These are phyloP conservation scores for Penicillium italicum DNA, from an alignment of 2,329 filamentous ascomycete genomes.

Conservation along the genomic window DNA sequence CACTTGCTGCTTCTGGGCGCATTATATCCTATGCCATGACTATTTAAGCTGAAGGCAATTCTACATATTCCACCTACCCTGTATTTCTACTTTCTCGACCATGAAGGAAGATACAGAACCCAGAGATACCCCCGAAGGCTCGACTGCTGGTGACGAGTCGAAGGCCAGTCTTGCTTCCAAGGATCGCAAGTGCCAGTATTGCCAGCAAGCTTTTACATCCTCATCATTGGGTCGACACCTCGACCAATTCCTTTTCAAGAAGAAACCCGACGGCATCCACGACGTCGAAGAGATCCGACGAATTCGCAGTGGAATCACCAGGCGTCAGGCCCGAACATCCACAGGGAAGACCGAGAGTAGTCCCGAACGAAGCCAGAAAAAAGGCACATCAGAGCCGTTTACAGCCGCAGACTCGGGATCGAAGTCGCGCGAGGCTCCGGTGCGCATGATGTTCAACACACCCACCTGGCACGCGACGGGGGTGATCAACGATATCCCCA, in stretches of 20 bases:
- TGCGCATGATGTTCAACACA: conserved; percentile 54
- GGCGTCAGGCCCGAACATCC: conserved; percentile 72
- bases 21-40: conserved; percentile 5
- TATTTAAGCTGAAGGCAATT: neutral
- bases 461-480: conserved; percentile 73
- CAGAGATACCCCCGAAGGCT: conserved; percentile 37
- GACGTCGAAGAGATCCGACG: conserved; percentile 84
- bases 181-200: conserved; percentile 86
- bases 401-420: conserved; percentile 35
- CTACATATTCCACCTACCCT: neutral
- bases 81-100: neutral
- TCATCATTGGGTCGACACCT: conserved; percentile 90
- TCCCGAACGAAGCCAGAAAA: conserved; percentile 56
- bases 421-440: conserved; percentile 36
- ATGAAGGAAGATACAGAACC: conserved; percentile 22
- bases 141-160: conserved; percentile 38
- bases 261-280: conserved; percentile 90
- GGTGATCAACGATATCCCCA: conserved; percentile 70
- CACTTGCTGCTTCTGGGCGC: neutral
- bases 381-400: conserved; percentile 34
- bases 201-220: conserved; percentile 84
- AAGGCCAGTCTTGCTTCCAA: conserved; percentile 58
- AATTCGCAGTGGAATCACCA: conserved; percentile 78
- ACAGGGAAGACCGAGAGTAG: conserved; percentile 55
- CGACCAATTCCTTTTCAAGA: conserved; percentile 89